Evolutionary conservation across 345 rosid genomes (phyloP), one percentile per base, ranked within the genome.

Genomic region (Arabidopsis arenosa): DNA sequence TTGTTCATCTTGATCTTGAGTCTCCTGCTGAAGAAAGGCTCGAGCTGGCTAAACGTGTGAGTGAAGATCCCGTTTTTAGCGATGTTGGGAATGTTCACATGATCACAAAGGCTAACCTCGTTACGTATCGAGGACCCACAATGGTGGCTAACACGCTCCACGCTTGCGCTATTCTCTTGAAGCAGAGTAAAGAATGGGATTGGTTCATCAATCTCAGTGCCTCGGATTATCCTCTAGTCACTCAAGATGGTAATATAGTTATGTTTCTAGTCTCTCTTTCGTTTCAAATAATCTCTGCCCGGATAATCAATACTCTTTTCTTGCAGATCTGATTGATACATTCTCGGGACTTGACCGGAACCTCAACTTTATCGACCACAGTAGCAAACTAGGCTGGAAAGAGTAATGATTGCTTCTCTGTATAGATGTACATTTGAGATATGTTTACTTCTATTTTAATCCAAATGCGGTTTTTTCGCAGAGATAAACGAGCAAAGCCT

Each of bases 401-500:
- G 89, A 69, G 99, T 96, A 87, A 86, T 41, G 48, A 52, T 45
- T 33, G 45, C 5, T 15, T 49, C 48, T 48, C 12, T 68, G 17
- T 48, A n/a, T 44, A 45, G 33, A 28, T 23, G n/a, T 40, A 39
- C 40, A 62, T 63, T 60, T 60, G 54, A 26, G 47, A 55, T 36
- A 15, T 37, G 57, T 70, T 3, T 43, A 4, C 0, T 40, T n/a
- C 51, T 28, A 5, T 14, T 9, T 28, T 32, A n/a, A 28, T 39
- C 43, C 12, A 47, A 55, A 30, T 35, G 66, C n/a, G 26, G 11
- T 57, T 74, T 36, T 43, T 73, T 49, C 47, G 68, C 85, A 96
- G 98, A 83, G 96, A 93, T 0, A 91, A 91, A 68, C 87, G 98
- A 30, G 99, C 97, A 41, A 90, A 84, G 96, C 99, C 99, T 15